phyloP scores from a whole-genome alignment of 768 basidiomycete genomes.

The Lentinus brumalis region DNA sequence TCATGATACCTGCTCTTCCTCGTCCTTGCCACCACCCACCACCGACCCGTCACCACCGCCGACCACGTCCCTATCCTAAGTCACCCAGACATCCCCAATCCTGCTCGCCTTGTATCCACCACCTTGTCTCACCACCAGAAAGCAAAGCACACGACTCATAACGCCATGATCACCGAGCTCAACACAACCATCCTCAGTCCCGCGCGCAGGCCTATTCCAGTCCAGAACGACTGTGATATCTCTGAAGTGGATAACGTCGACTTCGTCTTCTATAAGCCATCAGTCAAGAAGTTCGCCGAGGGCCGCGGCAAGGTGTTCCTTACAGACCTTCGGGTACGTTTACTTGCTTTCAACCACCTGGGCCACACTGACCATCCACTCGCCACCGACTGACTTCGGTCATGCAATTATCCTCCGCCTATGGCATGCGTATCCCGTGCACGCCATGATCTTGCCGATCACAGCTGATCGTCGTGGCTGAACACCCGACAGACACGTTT shows the following conservation, averaged over 20 bases:
- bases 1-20: background rate
- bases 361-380: constrained; percentile 4
- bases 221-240: constrained; percentile 63
- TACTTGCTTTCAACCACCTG: background rate
- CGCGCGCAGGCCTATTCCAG: constrained; percentile 60
- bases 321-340: constrained; percentile 72
- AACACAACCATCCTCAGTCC: constrained; percentile 75
- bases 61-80: background rate
- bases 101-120: background rate
- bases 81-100: background rate
- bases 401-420: background rate
- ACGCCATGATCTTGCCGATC: background rate
- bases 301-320: constrained; percentile 60
- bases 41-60: background rate
- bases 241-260: constrained; percentile 63
- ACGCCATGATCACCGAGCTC: constrained; percentile 58
- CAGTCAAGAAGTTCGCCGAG: constrained; percentile 56
- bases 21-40: background rate
- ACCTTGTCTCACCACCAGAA: background rate
- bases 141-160: background rate
- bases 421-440: background rate
- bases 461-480: constrained; percentile 63
- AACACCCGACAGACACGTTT: constrained; percentile 29
- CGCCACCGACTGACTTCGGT: constrained; percentile 1
- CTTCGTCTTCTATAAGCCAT: constrained; percentile 57